Percentiles rank a stretch among this genome's conserved stretches.
These are phyloP conservation scores for Puccinia novopanici DNA, from an alignment of 1,284 basidiomycete species.

Conservation along the genomic window DNA sequence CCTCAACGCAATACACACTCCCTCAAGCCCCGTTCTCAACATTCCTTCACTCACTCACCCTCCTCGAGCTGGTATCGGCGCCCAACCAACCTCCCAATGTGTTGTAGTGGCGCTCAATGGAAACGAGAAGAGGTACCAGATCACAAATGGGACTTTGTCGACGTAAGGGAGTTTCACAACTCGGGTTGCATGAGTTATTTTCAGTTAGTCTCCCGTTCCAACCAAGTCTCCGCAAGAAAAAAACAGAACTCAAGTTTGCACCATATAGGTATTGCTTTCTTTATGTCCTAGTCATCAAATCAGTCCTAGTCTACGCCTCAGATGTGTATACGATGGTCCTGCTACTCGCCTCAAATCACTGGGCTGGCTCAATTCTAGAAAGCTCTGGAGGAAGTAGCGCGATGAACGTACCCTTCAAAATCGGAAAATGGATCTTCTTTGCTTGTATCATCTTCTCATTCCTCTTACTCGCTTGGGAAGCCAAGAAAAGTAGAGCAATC, in stretches of 20 bases:
- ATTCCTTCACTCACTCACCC: too few relatives aligned
- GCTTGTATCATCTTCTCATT: constrained; percentile 98
- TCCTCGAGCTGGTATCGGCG: too few relatives aligned
- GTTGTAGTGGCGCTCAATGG: constrained; percentile 48
- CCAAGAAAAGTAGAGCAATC: constrained; percentile 86
- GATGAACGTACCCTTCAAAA: constrained; percentile 77
- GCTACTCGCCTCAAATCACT: constrained; percentile 86
- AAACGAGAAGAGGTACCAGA: constrained; percentile 50
- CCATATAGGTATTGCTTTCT: constrained; percentile 79
- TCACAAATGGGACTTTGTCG: constrained; percentile 51
- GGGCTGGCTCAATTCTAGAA: constrained; percentile 85
- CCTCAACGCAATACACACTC: too few relatives aligned
- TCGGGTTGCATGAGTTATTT: constrained; percentile 38
- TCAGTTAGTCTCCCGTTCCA: constrained; percentile 32
- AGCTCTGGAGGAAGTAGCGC: constrained; percentile 68
- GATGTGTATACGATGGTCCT: constrained; percentile 98
- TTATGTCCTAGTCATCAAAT: constrained; percentile 88
- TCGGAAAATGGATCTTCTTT: constrained; percentile 94
- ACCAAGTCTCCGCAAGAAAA: not conserved
- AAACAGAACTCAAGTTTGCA: too few relatives aligned
- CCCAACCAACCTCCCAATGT: constrained; percentile 32
- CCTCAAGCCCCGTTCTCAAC: too few relatives aligned
- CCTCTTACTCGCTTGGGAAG: constrained; percentile 86
- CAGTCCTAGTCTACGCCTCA: constrained; percentile 89
- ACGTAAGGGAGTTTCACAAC: constrained; percentile 48